Evolutionary conservation across 2,329 filamentous ascomycete species (phyloP).

Genomic region (Daldinia sp.): DNA sequence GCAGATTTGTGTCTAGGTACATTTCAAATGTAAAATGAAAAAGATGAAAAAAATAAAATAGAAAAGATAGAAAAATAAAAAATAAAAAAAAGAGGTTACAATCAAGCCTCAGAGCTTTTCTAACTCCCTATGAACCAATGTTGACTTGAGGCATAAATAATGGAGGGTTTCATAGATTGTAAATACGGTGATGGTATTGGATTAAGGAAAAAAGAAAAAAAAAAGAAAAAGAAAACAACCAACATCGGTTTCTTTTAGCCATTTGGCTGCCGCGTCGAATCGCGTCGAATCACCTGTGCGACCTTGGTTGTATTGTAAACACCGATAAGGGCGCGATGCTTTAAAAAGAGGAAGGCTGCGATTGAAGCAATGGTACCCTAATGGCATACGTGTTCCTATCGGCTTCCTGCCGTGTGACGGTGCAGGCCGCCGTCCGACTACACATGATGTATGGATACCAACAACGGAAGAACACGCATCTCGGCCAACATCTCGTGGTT

Average conservation of each 20-base stretch:
- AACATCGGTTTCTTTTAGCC: too few relatives aligned
- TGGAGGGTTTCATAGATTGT: too few relatives aligned
- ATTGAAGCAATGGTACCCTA: background rate
- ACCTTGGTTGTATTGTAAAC: background rate
- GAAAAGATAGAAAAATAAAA: too few relatives aligned
- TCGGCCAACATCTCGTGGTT: background rate
- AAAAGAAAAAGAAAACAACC: too few relatives aligned
- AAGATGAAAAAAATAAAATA: too few relatives aligned
- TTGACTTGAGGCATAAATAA: too few relatives aligned
- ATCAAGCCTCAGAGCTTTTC: background rate
- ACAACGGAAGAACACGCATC: background rate
- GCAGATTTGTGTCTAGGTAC: too few relatives aligned
- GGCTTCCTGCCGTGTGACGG: background rate
- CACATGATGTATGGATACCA: background rate
- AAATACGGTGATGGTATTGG: too few relatives aligned
- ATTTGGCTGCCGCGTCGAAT: too few relatives aligned
- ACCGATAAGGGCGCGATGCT: background rate
- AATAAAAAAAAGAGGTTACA: background rate
- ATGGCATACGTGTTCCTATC: conserved; percentile 12
- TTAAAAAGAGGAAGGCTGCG: background rate
- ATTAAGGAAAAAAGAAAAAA: too few relatives aligned
- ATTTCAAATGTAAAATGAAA: too few relatives aligned
- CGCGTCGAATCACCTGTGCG: background rate
- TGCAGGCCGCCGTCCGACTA: background rate
- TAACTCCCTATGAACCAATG: background rate